Conservation (phyloP, 345 rosid genomes). For the Syzygium grande region DNA sequence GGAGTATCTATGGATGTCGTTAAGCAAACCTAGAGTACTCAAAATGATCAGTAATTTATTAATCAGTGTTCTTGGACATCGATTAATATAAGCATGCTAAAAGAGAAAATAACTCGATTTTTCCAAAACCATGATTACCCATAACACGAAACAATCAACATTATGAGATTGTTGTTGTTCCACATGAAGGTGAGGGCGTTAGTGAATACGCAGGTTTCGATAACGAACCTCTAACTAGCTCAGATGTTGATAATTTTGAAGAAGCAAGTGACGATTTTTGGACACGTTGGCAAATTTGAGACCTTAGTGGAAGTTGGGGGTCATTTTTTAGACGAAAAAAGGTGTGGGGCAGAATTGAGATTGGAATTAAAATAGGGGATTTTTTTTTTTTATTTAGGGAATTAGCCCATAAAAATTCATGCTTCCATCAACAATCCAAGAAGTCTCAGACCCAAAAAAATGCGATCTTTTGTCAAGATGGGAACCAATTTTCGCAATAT, state of each 20-base stretch:
- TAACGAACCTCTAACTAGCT: not conserved
- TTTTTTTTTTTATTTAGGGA: too few relatives aligned
- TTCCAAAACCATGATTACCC: not conserved
- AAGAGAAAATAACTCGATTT: not conserved
- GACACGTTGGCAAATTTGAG: rapidly evolving
- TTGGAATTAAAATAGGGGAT: too few relatives aligned
- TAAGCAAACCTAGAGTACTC: not conserved
- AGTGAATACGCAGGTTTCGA: rapidly evolving
- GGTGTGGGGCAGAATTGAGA: too few relatives aligned
- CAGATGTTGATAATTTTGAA: not conserved
- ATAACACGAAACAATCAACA: not conserved
- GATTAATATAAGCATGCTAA: not conserved
- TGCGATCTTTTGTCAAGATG: not conserved
- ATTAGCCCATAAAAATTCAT: not conserved
- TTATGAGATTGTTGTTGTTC: not conserved
- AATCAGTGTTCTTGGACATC: not conserved
- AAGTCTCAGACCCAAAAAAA: not conserved
- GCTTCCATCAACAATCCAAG: not conserved
- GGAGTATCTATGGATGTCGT: not conserved
- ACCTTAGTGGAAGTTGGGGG: not conserved
- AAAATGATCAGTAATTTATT: not conserved
- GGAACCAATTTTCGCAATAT: not conserved
- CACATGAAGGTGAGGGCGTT: rapidly evolving
- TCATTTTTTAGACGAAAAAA: too few relatives aligned
- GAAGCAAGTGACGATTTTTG: not conserved